phyloP scores from a whole-genome alignment of 139 green algal genomes.

The Micromonas pusilla region DNA sequence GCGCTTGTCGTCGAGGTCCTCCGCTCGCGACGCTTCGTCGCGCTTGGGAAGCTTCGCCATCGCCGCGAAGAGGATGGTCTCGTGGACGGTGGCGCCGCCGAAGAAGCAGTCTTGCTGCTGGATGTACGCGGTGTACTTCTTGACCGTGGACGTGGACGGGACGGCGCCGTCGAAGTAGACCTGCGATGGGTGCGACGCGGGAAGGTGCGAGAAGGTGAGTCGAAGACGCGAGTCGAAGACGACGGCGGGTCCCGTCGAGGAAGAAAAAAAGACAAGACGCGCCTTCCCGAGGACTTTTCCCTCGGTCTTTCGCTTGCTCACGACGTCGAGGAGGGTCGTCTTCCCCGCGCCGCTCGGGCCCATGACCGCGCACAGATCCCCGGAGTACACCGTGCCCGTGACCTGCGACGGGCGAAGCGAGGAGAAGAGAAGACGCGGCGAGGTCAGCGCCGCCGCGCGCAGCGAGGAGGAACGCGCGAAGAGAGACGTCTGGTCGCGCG shows the following conservation, averaged over 20 bases:
- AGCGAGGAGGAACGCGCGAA: too few relatives aligned
- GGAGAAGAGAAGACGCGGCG: too few relatives aligned
- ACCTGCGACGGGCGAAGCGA: too few relatives aligned
- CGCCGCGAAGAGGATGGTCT: conserved; percentile 47
- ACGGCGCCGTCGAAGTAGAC: conserved; percentile 33
- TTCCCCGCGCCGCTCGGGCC: conserved; percentile 42
- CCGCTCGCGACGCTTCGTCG: too few relatives aligned
- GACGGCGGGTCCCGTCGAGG: not conserved
- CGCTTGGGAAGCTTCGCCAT: conserved; percentile 11
- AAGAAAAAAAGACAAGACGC: not conserved
- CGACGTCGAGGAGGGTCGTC: conserved; percentile 30
- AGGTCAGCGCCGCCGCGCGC: too few relatives aligned
- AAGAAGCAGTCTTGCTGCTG: conserved; percentile 38
- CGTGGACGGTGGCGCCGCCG: conserved; percentile 47
- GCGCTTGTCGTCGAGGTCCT: not conserved
- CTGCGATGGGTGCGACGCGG: too few relatives aligned
- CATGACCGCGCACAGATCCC: conserved; percentile 38
- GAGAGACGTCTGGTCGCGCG: too few relatives aligned
- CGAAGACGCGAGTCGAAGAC: too few relatives aligned
- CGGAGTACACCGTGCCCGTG: not conserved
- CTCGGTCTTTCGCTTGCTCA: conserved; percentile 20
- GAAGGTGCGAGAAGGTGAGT: too few relatives aligned
- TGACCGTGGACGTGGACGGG: conserved; percentile 28
- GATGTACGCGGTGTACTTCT: conserved; percentile 35
- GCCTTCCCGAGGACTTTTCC: conserved; percentile 6